Evolutionary conservation across 2,329 filamentous ascomycete species (phyloP).

Genomic region (Talaromyces sp.): DNA sequence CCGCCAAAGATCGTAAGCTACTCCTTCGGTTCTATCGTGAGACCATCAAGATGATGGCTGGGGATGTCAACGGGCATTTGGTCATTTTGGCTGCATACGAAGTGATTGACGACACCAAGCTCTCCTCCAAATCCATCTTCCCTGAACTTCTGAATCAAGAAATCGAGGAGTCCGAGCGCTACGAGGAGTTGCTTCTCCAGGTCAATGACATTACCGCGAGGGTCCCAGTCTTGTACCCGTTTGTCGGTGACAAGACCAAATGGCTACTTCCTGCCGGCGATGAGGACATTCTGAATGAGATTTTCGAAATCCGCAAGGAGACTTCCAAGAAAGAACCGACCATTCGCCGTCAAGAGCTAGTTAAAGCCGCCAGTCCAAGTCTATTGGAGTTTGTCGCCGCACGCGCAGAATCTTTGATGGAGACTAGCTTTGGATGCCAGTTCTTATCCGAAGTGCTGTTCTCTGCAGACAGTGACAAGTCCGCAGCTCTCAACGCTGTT

Average conservation of each 20-base stretch:
- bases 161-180: slow-evolving; percentile 33
- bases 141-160: slow-evolving; percentile 77
- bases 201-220: slow-evolving; percentile 49
- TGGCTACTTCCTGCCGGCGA: slow-evolving; percentile 63
- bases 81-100: slow-evolving; percentile 84
- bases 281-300: slow-evolving; percentile 67
- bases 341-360: slow-evolving; percentile 69
- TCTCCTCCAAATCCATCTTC: slow-evolving; percentile 81
- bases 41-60: slow-evolving; percentile 78
- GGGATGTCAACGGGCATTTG: slow-evolving; percentile 71
- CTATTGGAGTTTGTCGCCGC: slow-evolving; percentile 70
- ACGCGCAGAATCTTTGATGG: slow-evolving; percentile 64
- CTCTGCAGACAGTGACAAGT: slow-evolving; percentile 69
- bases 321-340: slow-evolving; percentile 92
- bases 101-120: slow-evolving; percentile 88
- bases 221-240: slow-evolving; percentile 72
- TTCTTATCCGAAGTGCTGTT: slow-evolving; percentile 80
- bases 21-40: slow-evolving; percentile 88
- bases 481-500: slow-evolving; percentile 66
- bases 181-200: slow-evolving; percentile 44
- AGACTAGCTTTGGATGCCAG: slow-evolving; percentile 79
- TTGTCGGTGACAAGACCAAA: slow-evolving; percentile 60
- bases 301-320: slow-evolving; percentile 71
- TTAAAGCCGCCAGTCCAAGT: slow-evolving; percentile 67
- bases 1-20: slow-evolving; percentile 87